Base-by-base conservation (phyloP, 495 filamentous ascomycete species). In the Trichoderma orchidacearum region DNA sequence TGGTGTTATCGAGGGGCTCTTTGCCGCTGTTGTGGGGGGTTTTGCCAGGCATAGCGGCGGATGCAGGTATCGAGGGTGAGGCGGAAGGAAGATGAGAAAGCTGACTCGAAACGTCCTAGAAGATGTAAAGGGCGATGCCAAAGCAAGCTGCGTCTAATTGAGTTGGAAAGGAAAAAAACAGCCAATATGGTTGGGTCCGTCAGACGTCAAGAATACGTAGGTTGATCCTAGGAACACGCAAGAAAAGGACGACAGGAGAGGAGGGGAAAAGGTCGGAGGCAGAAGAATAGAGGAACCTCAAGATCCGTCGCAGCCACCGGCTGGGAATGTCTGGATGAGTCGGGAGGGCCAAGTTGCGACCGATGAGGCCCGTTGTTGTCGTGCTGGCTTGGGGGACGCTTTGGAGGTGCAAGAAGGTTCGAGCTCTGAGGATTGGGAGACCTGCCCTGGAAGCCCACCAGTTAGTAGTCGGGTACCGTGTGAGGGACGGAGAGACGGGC, bases 11-110 rank as follows among this genome's bases (percentile, higher is more conserved):
- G 55, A 83, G 75, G 57, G 85, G 81, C 62, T 88, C 82, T 54
- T 81, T 84, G 59, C 83, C 83, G 72, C 86, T 86, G 55, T 72
- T 73, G 67, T 85, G 84, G 65, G 84, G 83, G 68, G 85, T 83
- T 64, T 87, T 86, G 63, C 76, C 79, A 56, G 75, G 78, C 75
- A 78, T 77, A 55, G 71, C 70, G 64, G 68, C 62, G 34, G 30
- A 35, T 21, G 66, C 30, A 45, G 38, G 53, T 31, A 34, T 12
- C 54, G 35, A 48, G 57, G 58, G 56, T 34, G 58, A 9, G 51
- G 35, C 63, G 57, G 60, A 61, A 57, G 28, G 38, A n/a, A n/a
- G n/a, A 56, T 25, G 34, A 36, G 38, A 30, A 35, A 0, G 18
- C 21, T 13, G 8, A 11, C 21, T 13, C 21, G 11, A 9, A 13